These are phyloP conservation scores for Thymus mandschuricus DNA, from an alignment of 257 asterid species.

Conservation along the genomic window DNA sequence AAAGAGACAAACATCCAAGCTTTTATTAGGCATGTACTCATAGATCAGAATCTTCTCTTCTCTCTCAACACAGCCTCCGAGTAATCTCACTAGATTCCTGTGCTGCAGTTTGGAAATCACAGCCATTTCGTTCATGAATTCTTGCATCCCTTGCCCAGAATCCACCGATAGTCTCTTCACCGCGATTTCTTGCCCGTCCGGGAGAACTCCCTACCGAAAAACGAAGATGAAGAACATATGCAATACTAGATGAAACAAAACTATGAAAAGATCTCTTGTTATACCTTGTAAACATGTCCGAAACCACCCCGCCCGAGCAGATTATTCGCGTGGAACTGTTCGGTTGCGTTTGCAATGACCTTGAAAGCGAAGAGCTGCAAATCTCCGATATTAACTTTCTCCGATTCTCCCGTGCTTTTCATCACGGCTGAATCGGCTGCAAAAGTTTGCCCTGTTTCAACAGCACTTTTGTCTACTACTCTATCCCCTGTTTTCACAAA, in stretches of 20 bases:
- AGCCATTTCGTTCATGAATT: conserved; percentile 33
- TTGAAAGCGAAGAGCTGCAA: conserved; percentile 41
- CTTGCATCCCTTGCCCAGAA: conserved; percentile 31
- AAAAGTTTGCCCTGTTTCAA: conserved; percentile 18
- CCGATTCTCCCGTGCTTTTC: conserved; percentile 20
- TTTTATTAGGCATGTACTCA: conserved; percentile 60
- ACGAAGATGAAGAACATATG: background rate
- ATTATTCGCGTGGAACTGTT: conserved; percentile 30
- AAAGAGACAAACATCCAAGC: conserved; percentile 49
- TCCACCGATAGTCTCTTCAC: conserved; percentile 31
- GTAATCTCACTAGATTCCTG: conserved; percentile 49
- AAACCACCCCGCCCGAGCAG: conserved; percentile 54
- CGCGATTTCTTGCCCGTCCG: conserved; percentile 26
- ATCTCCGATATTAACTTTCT: conserved; percentile 36
- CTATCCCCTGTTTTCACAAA: background rate
- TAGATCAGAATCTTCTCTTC: conserved; percentile 53
- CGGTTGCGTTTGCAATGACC: conserved; percentile 39
- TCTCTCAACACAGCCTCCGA: conserved; percentile 49
- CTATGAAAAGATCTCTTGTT: background rate
- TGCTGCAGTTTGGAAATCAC: conserved; percentile 39
- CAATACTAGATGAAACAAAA: background rate
- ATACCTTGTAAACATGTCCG: conserved; percentile 51
- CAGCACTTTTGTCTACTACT: background rate
- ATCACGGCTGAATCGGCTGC: conserved; percentile 19
- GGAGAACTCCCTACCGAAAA: conserved; percentile 21